A percentile compares a stretch with the other conserved stretches of the same genome.
These are phyloP conservation scores for Lipomyces yarrowii DNA, from an alignment of 1,139 yeast species.

Conservation along the genomic window DNA sequence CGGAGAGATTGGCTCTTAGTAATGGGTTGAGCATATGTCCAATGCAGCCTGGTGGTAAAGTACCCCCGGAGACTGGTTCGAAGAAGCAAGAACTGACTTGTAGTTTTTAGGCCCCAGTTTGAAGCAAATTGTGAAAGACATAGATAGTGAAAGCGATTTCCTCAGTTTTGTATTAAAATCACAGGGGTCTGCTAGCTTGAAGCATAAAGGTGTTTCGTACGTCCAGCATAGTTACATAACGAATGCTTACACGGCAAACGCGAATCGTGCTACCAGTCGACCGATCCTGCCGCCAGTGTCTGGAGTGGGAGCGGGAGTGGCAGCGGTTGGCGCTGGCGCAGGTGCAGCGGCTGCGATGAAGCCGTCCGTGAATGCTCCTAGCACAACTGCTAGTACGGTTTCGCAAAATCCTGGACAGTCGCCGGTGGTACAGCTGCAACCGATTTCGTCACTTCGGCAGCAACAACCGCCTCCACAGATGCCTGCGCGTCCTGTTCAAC, in stretches of 20 bases:
- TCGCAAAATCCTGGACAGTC: background rate
- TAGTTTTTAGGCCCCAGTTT: background rate
- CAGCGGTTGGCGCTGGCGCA: background rate
- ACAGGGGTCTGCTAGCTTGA: slow-evolving; percentile 39
- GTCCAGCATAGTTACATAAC: slow-evolving; percentile 72
- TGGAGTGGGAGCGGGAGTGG: background rate
- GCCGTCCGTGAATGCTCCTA: background rate
- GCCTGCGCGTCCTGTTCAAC: background rate
- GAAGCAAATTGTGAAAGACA: slow-evolving; percentile 43
- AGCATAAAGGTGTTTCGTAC: slow-evolving; percentile 58
- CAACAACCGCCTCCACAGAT: background rate
- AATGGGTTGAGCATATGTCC: slow-evolving; percentile 85
- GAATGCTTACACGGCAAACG: slow-evolving; percentile 28
- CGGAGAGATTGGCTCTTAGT: slow-evolving; percentile 80
- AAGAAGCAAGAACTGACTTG: background rate
- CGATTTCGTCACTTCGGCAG: background rate
- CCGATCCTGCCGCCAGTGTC: slow-evolving; percentile 2
- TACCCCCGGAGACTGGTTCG: slow-evolving; percentile 9
- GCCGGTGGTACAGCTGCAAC: background rate
- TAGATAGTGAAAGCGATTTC: slow-evolving; percentile 82
- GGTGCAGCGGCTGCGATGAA: background rate
- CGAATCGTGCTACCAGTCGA: background rate
- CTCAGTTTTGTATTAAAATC: slow-evolving; percentile 62
- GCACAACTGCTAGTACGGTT: slow-evolving; percentile 1
- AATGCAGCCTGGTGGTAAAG: slow-evolving; percentile 45